phyloP scores from a whole-genome alignment of 345 rosid genomes.

The Ailanthus altissimus region DNA sequence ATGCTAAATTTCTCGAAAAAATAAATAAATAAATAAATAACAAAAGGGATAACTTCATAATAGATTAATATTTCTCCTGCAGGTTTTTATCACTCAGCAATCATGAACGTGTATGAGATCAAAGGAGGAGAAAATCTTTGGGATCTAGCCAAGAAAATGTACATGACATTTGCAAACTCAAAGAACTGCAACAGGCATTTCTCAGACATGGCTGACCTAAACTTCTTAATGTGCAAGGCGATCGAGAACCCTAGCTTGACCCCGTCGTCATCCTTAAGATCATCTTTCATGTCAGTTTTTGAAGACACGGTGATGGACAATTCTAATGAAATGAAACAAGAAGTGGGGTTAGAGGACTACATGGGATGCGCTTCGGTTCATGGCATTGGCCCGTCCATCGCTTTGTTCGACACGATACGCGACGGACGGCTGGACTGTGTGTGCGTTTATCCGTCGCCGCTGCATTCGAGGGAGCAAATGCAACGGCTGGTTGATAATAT shows the following conservation, averaged over 20 bases:
- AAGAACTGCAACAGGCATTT: conserved; percentile 45
- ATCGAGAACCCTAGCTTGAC: conserved; percentile 53
- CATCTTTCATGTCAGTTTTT: conserved; percentile 47
- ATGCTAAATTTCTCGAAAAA: no score
- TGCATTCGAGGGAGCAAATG: conserved; percentile 58
- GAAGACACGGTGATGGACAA: conserved; percentile 43
- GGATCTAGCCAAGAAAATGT: conserved; percentile 45
- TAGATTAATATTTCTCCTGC: background rate
- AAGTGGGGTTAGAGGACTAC: conserved; percentile 45
- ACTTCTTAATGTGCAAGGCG: conserved; percentile 55
- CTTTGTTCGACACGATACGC: conserved; percentile 48
- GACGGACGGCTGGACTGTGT: conserved; percentile 43
- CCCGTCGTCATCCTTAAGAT: conserved; percentile 40
- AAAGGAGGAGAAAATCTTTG: conserved; percentile 39
- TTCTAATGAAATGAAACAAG: conserved; percentile 22
- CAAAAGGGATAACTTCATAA: no score
- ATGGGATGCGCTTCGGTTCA: conserved; percentile 55
- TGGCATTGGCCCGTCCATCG: conserved; percentile 51
- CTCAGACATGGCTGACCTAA: conserved; percentile 55
- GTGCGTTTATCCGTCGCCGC: conserved; percentile 51
- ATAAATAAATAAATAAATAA: no score
- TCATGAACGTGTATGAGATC: conserved; percentile 38
- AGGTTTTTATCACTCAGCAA: conserved; percentile 61
- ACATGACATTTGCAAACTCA: conserved; percentile 29
- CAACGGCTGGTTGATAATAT: conserved; percentile 35